Conservation (phyloP, 1,284 basidiomycete genomes). For the Trametes versicolor region DNA sequence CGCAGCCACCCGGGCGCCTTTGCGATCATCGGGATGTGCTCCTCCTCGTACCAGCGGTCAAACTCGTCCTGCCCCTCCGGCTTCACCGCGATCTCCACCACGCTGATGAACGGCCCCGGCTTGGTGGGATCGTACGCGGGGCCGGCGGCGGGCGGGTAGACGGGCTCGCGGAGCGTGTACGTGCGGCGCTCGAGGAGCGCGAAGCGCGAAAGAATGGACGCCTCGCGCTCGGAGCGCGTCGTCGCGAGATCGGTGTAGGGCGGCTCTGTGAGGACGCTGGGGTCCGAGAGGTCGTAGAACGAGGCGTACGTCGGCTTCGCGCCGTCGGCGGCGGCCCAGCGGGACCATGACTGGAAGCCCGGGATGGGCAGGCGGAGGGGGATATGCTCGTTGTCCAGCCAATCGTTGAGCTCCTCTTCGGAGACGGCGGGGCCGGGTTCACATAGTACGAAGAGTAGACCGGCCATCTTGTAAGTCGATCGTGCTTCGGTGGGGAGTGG, state of each 20-base stretch:
- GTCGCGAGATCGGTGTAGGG: constrained; percentile 61
- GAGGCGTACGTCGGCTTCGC: constrained; percentile 59
- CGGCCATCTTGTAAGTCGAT: no score
- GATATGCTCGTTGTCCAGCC: constrained; percentile 75
- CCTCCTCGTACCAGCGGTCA: constrained; percentile 51
- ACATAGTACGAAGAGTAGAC: constrained; percentile 43
- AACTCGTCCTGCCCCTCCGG: constrained; percentile 51
- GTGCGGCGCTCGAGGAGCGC: constrained; percentile 61
- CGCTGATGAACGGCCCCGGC: constrained; percentile 43
- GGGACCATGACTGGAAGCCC: constrained; percentile 61
- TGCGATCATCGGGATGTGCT: constrained; percentile 46
- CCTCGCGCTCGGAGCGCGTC: constrained; percentile 64
- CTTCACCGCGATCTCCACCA: constrained; percentile 46
- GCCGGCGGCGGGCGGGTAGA: constrained; percentile 42
- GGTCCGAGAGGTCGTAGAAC: constrained; percentile 63
- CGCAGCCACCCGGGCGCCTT: constrained; percentile 49
- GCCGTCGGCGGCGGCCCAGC: constrained; percentile 56
- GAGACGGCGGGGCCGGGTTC: constrained; percentile 42
- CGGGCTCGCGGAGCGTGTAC: constrained; percentile 50
- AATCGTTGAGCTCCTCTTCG: constrained; percentile 51
- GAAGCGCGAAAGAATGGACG: constrained; percentile 54
- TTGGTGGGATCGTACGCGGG: constrained; percentile 41
- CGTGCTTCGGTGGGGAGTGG: no score
- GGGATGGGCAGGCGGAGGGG: constrained; percentile 64
- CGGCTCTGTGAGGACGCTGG: constrained; percentile 53